Evolutionary conservation across 2,329 filamentous ascomycete genomes (phyloP).

Genomic region (Colletotrichum filicis): DNA sequence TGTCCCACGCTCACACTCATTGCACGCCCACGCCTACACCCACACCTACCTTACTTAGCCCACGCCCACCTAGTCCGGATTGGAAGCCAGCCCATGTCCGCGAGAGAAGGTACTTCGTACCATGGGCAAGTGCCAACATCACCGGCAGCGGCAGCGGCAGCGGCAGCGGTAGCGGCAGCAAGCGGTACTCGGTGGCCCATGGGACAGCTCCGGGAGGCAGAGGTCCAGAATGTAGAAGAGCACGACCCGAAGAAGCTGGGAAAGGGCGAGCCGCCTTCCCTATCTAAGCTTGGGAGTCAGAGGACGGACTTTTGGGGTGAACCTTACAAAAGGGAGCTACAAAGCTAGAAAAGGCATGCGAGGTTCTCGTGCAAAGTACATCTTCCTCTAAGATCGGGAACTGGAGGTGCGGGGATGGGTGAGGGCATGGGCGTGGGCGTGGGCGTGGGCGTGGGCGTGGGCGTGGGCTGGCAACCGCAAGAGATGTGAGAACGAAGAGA

Average conservation of each 20-base stretch:
- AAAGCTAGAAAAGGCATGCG: background rate
- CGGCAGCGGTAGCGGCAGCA: constrained; percentile 2
- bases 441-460: too few relatives aligned
- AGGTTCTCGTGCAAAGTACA: background rate
- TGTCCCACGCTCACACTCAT: background rate
- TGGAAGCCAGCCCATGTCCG: background rate
- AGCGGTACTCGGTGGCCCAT: background rate
- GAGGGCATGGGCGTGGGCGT: too few relatives aligned
- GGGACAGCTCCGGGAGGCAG: too few relatives aligned
- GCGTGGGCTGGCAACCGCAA: background rate
- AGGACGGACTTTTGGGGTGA: background rate
- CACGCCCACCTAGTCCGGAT: background rate
- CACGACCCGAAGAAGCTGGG: constrained; percentile 26
- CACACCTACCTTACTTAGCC: background rate
- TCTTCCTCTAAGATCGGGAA: background rate
- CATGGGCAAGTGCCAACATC: background rate
- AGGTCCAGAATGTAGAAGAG: background rate
- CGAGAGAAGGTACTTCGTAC: background rate
- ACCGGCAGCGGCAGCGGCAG: background rate
- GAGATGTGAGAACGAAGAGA: background rate
- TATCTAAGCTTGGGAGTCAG: background rate
- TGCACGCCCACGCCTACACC: background rate
- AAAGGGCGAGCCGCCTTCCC: constrained; percentile 12
- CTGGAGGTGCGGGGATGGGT: background rate
- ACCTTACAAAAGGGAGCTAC: background rate